Conservation (phyloP, 768 basidiomycete species). For the Dacryopinax primogenitus region DNA sequence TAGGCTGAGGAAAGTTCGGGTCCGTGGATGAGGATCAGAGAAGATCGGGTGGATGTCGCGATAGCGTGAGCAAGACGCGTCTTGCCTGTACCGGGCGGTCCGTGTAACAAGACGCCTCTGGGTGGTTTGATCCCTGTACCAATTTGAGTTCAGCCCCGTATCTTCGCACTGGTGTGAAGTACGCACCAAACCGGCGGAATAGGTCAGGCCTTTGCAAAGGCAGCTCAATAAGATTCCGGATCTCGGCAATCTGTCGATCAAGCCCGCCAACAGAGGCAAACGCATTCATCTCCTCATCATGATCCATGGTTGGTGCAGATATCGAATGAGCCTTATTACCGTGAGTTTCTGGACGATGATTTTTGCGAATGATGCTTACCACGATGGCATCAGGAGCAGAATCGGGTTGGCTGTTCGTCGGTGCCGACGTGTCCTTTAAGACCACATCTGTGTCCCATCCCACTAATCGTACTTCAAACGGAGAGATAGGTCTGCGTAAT, state of each 20-base stretch:
- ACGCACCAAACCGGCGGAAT: constrained; percentile 59
- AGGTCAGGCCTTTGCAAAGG: constrained; percentile 72
- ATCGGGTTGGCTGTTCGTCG: not conserved
- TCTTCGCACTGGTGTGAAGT: constrained; percentile 11
- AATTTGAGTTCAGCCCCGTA: not conserved
- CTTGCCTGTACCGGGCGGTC: constrained; percentile 95
- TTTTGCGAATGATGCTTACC: not conserved
- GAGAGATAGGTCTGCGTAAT: not conserved
- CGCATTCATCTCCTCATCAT: constrained; percentile 25
- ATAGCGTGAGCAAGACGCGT: constrained; percentile 93
- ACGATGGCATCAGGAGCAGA: not conserved
- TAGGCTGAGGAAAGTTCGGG: constrained; percentile 91
- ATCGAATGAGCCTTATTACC: not conserved
- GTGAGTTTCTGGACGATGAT: not conserved
- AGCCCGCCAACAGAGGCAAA: constrained; percentile 82
- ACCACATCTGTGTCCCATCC: constrained; percentile 55
- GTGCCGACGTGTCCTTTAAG: not conserved
- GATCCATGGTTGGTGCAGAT: not conserved
- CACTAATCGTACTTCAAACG: constrained; percentile 19
- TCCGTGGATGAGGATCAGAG: constrained; percentile 87
- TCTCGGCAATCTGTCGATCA: constrained; percentile 70
- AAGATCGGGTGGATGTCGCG: constrained; percentile 70
- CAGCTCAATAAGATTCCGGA: constrained; percentile 74
- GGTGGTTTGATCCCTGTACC: constrained; percentile 74
- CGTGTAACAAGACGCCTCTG: constrained; percentile 87